Evolutionary conservation across 495 filamentous ascomycete genomes (phyloP).

Genomic region (Penicillium crystallinum): DNA sequence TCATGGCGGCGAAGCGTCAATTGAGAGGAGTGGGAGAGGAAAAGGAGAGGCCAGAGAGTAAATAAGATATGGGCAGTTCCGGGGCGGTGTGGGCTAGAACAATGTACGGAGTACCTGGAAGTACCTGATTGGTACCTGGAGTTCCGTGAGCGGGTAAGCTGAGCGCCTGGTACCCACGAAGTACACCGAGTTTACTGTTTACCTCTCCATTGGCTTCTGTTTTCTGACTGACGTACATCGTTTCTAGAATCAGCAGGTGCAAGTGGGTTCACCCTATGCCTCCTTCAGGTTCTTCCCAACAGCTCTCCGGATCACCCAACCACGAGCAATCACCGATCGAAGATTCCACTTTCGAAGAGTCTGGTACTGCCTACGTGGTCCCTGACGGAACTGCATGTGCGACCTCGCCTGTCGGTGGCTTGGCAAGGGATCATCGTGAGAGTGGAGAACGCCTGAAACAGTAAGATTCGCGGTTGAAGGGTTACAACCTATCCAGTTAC

Average conservation of each 20-base stretch:
- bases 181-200: constrained; percentile 1
- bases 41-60: constrained; percentile 21
- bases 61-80: constrained; percentile 25
- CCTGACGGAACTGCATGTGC: constrained; percentile 9
- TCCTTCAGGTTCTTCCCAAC: not conserved
- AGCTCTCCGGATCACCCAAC: not conserved
- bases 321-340: not conserved
- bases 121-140: constrained; percentile 7
- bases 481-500: constrained; percentile 1
- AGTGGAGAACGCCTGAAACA: constrained; percentile 27
- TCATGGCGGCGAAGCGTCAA: constrained; percentile 34
- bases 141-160: constrained; percentile 6
- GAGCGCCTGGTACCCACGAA: not conserved
- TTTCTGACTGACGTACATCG: constrained; percentile 1
- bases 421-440: constrained; percentile 18
- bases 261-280: not conserved
- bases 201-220: not conserved
- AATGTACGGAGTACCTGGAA: not conserved
- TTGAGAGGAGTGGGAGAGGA: constrained; percentile 20
- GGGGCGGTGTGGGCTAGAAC: constrained; percentile 19
- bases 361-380: constrained; percentile 7
- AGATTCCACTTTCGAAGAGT: not conserved
- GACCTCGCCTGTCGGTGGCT: constrained; percentile 10
- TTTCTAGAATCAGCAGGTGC: not conserved
- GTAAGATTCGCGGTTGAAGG: constrained; percentile 16